A percentile compares a stretch with the other conserved stretches of the same genome.
Evolutionary conservation across 306 rosid species (phyloP).

Genomic region (Sophora flavescens): DNA sequence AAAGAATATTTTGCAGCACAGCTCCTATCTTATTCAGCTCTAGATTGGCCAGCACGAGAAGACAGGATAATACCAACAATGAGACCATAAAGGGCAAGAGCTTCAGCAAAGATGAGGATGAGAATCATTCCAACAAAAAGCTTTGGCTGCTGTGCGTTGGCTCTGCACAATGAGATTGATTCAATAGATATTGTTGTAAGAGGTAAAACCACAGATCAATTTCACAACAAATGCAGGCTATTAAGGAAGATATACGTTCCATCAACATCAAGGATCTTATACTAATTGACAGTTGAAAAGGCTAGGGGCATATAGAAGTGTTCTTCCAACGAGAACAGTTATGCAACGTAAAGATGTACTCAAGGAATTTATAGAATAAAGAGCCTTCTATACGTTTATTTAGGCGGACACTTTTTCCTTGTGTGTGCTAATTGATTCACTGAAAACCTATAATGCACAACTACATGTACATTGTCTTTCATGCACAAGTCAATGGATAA

Average conservation of each 20-base stretch:
- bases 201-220: neutral
- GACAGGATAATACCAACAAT: constrained; percentile 87
- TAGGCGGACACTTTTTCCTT: too few species aligned
- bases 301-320: neutral
- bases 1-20: constrained; percentile 61
- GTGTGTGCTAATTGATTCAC: too few species aligned
- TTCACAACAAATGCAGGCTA: constrained; percentile 8
- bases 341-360: neutral
- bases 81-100: constrained; percentile 84
- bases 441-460: too few species aligned
- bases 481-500: neutral
- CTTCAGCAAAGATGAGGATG: constrained; percentile 86
- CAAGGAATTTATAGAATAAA: too few species aligned
- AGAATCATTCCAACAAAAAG: constrained; percentile 92
- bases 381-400: too few species aligned
- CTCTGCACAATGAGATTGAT: constrained; percentile 61
- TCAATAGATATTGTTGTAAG: neutral
- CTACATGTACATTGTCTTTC: too few species aligned
- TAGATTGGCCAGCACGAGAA: constrained; percentile 89
- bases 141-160: constrained; percentile 90
- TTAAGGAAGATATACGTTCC: neutral
- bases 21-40: constrained; percentile 68
- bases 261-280: constrained; percentile 28
- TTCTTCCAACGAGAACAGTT: neutral
- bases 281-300: neutral